Evolutionary conservation across 2,329 filamentous ascomycete genomes (phyloP).

Genomic region (Nigrospora osmanthi): DNA sequence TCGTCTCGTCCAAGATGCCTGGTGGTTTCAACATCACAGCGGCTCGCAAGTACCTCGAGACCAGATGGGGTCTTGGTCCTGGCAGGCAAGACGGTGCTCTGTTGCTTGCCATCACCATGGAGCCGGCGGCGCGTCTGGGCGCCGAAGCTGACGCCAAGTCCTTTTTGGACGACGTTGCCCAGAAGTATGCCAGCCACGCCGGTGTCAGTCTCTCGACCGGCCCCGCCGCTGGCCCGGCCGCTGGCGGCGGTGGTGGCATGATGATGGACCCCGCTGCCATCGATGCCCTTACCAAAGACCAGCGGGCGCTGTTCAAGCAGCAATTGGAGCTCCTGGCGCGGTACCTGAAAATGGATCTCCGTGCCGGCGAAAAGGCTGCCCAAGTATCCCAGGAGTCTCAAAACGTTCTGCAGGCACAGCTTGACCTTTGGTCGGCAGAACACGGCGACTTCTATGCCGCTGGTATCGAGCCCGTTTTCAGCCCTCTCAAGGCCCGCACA

Average conservation of each 20-base stretch:
- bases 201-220: slow-evolving; percentile 79
- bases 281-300: slow-evolving; percentile 94
- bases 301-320: slow-evolving; percentile 93
- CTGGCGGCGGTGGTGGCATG: slow-evolving; percentile 73
- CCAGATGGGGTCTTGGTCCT: slow-evolving; percentile 78
- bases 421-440: slow-evolving; percentile 91
- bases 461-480: slow-evolving; percentile 92
- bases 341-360: slow-evolving; percentile 95
- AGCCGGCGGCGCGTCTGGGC: slow-evolving; percentile 79
- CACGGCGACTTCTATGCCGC: slow-evolving; percentile 94
- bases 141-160: slow-evolving; percentile 87
- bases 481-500: slow-evolving; percentile 83
- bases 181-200: slow-evolving; percentile 80
- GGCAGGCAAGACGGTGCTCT: slow-evolving; percentile 90
- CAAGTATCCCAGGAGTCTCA: slow-evolving; percentile 78
- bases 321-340: slow-evolving; percentile 91
- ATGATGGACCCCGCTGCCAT: slow-evolving; percentile 99
- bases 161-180: slow-evolving; percentile 79
- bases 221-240: slow-evolving; percentile 64
- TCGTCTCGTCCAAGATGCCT: slow-evolving; percentile 99
- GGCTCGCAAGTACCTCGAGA: slow-evolving; percentile 90
- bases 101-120: slow-evolving; percentile 83
- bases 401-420: slow-evolving; percentile 80
- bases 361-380: slow-evolving; percentile 91
- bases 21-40: slow-evolving; percentile 98